Base-by-base conservation (phyloP, 768 basidiomycete species). In the Leccinum uliginosum region DNA sequence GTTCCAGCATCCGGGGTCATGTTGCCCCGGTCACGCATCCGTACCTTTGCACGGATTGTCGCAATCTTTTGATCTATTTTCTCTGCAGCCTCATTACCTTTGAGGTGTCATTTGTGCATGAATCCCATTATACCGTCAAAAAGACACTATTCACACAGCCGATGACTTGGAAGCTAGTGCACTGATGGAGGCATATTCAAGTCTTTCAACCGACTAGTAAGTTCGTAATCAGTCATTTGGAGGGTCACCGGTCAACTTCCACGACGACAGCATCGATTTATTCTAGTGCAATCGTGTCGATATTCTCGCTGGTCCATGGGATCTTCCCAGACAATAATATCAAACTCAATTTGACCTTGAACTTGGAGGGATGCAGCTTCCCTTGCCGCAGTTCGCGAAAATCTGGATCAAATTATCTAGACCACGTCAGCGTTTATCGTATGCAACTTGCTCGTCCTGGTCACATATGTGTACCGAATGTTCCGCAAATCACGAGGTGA, bases 381-480 rank as follows among this genome's bases (percentile, higher is more conserved):
- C 23, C 5, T 9, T 27, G 10, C 15, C 47, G 26, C 10, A 32
- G 1, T 10, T 26, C 11, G 11, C 7, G 8, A 11, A n/a, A 1
- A 27, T 8, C 26, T 47, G 6, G 4, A 29, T 49, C n/a, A 12
- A 49, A 19, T 30, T 21, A 11, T 30, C 0, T n/a, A 49, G 48
- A 30, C 30, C 10, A 14, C 48, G 7, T 49, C 19, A 21, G 48
- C 27, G 8, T 49, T 60, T 24, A 56, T 60, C 6, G 19, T 54
- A 6, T 64, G 63, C 17, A 60, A 64, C 21, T 40, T 64, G 52
- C 54, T 61, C 4, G 56, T 61, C 30, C 50, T 56, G 6, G 54
- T 60, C 19, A 60, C 62, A 2, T 61, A 58, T 12, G 1, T 51
- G 9, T 64, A 64, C 26, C 54, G 56, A 8, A 26, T 51, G 6